These are phyloP conservation scores for Komagataea norvegica DNA, from an alignment of 1,139 yeast genomes.

Conservation along the genomic window DNA sequence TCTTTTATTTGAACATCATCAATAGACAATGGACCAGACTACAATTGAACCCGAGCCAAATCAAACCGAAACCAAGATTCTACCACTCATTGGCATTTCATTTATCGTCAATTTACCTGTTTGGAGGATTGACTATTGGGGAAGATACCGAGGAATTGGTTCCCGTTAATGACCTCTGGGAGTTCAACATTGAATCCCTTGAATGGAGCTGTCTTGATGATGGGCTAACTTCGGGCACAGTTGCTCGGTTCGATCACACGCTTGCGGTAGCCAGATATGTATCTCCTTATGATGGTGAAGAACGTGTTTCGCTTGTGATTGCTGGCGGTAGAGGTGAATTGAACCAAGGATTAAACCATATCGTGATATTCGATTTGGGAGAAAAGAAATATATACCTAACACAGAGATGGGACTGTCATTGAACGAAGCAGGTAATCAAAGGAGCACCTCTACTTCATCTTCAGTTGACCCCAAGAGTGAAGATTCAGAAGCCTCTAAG, in stretches of 20 bases:
- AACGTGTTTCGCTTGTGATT: constrained; percentile 51
- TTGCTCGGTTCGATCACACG: constrained; percentile 48
- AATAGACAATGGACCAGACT: constrained; percentile 53
- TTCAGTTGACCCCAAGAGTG: constrained; percentile 13
- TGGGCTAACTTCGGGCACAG: constrained; percentile 32
- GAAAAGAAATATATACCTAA: constrained; percentile 42
- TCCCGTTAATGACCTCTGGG: constrained; percentile 65
- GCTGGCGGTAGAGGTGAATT: constrained; percentile 55
- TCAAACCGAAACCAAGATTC: constrained; percentile 49
- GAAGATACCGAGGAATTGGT: constrained; percentile 31
- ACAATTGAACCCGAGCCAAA: constrained; percentile 13
- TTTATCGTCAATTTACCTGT: constrained; percentile 48
- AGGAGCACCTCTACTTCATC: constrained; percentile 10
- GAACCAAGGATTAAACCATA: constrained; percentile 38
- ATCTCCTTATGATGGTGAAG: constrained; percentile 38
- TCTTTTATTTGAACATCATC: constrained; percentile 52
- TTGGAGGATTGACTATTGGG: constrained; percentile 53
- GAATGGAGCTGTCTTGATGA: constrained; percentile 50
- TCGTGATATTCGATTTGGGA: constrained; percentile 51
- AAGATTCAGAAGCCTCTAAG: constrained; percentile 1
- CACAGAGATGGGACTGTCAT: constrained; percentile 24
- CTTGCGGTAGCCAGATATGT: constrained; percentile 42
- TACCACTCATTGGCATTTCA: constrained; percentile 53
- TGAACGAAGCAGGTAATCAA: constrained; percentile 23
- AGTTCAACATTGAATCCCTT: constrained; percentile 46